Conservation (phyloP, 768 basidiomycete species). For the Mycena metata region DNA sequence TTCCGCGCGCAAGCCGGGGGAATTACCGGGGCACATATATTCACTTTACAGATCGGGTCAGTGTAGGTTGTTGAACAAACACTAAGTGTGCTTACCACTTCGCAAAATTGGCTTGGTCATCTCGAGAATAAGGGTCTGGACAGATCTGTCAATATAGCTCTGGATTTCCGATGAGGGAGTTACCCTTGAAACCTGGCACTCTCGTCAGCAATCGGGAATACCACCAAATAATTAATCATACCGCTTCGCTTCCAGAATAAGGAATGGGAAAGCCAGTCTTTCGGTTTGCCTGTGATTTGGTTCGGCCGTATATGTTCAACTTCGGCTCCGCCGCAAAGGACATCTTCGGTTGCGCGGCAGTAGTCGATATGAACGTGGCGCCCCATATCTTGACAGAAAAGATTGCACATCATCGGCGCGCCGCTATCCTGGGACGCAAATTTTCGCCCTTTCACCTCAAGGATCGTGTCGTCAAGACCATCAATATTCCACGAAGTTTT, state of each 20-base stretch:
- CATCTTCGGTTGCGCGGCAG: constrained; percentile 57
- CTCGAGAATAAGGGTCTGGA: constrained; percentile 71
- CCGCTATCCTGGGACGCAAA: constrained; percentile 71
- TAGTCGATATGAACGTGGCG: constrained; percentile 70
- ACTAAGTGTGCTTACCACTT: constrained; percentile 59
- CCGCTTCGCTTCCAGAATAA: constrained; percentile 64
- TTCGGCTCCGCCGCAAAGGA: constrained; percentile 57
- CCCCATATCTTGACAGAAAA: constrained; percentile 66
- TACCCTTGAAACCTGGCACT: constrained; percentile 67
- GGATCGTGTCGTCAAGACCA: constrained; percentile 58
- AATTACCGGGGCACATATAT: constrained; percentile 63
- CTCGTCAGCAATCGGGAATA: not conserved
- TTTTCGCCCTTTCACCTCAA: constrained; percentile 69
- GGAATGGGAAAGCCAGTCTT: constrained; percentile 67
- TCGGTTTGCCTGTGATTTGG: constrained; percentile 59
- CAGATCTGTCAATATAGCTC: not conserved
- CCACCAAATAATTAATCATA: not conserved
- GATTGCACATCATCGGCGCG: constrained; percentile 73
- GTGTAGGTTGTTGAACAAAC: not conserved
- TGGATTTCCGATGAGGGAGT: not conserved
- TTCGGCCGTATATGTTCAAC: constrained; percentile 64
- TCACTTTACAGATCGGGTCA: constrained; percentile 51
- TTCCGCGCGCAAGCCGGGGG: not conserved
- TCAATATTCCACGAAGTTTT: constrained; percentile 68
- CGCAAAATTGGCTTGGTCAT: constrained; percentile 65